Evolutionary conservation across 2,329 filamentous ascomycete species (phyloP), one percentile per base, ranked within the genome.

Genomic region (Colletotrichum theobromicola): DNA sequence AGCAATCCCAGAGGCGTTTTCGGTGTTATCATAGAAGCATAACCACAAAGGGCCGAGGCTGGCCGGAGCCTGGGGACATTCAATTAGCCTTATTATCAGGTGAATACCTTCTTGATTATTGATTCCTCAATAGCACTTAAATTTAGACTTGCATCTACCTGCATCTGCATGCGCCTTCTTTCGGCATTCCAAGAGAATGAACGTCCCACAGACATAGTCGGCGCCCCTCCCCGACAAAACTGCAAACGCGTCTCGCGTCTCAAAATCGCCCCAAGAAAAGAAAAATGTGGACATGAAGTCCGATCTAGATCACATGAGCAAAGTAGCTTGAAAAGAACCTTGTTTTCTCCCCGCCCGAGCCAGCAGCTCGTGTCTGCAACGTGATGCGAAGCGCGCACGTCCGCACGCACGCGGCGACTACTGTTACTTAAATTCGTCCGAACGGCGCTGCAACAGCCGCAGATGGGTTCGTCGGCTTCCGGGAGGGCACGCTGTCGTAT

Each of bases 31-130:
- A n/a, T n/a, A n/a, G 21, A n/a, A 42, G 42, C 63, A 62, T 28
- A 32, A 67, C 64, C 34, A 42, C 32, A 72, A 32, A 32, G 63
- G 72, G 72, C 62, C 69, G 72, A 75, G 63, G 72, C 72, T 67
- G 72, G 72, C 72, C 72, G 69, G 68, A 72, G 69, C 72, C 69
- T 42, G 30, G 32, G 26, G 9, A 61, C 4, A 61, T 2, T 62
- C 5, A 18, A 46, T 8, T 46, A 46, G 42, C 42, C 18, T 13
- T 46, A n/a, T 21, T 21, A 46, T 21, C 42, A 12, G 42, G 10
- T 13, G 42, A 50, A 50, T 50, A 50, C n/a, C n/a, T 50, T 50
- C 42, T 13, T 50, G 65, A 60, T 60, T 42, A 3, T 58, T 67
- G 28, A 35, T 57, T 57, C 63, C 18, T 42, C 9, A 62, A 62